Conservation (phyloP, 148 eudicot genomes). For the Camellia sinensis region DNA sequence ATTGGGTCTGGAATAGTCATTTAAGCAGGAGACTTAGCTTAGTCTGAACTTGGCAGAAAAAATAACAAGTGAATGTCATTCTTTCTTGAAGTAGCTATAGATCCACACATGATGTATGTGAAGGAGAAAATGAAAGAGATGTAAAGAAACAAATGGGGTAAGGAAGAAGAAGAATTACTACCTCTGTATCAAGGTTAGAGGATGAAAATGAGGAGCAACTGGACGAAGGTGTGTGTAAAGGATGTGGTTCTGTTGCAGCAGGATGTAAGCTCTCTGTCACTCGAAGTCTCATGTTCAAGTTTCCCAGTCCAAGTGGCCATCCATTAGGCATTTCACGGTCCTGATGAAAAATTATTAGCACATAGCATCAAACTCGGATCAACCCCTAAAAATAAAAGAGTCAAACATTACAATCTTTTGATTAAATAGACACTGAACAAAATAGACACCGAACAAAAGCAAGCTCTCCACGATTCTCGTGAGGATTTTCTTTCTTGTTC, state of each 20-base stretch:
- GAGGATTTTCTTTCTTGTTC: too few relatives aligned
- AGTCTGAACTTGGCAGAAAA: not conserved
- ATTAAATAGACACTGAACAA: too few relatives aligned
- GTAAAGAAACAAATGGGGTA: not conserved
- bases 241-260: conserved; percentile 11
- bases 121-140: not conserved
- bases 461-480: too few relatives aligned
- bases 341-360: conserved; percentile 10
- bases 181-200: conserved; percentile 71
- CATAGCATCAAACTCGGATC: not conserved
- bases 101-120: not conserved
- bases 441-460: too few relatives aligned
- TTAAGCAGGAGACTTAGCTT: too few relatives aligned
- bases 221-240: conserved; percentile 30
- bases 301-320: conserved; percentile 70
- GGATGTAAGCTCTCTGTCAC: conserved; percentile 22
- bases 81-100: conserved; percentile 2
- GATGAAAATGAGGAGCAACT: conserved; percentile 63
- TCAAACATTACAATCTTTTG: not conserved
- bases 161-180: not conserved
- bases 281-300: conserved; percentile 44
- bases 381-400: not conserved
- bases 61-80: not conserved
- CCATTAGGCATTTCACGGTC: conserved; percentile 29
- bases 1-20: too few relatives aligned